Conservation (phyloP, 2,329 filamentous ascomycete genomes). For the Colletotrichum sp. region DNA sequence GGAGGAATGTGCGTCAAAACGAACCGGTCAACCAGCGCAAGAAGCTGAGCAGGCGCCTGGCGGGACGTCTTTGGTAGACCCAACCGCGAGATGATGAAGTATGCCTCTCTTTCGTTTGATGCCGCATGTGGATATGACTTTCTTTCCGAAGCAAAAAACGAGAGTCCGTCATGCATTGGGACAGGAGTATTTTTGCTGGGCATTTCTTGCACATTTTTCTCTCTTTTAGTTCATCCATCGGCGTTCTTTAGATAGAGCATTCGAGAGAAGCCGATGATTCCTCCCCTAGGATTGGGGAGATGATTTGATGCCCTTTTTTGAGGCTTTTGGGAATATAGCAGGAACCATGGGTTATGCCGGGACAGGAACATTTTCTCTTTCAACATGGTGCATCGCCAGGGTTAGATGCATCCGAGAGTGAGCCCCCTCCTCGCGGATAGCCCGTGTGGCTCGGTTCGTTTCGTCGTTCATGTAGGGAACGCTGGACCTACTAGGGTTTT, state of each 20-base stretch:
- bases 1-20: conserved; percentile 46
- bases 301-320: neutral
- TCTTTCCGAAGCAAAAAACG: neutral
- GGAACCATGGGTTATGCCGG: neutral
- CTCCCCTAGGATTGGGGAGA: neutral
- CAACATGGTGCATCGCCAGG: neutral
- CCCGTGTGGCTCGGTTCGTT: neutral
- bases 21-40: conserved; percentile 36
- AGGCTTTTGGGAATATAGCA: neutral
- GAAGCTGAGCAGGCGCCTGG: conserved; percentile 46
- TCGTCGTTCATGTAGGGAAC: neutral
- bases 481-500: neutral
- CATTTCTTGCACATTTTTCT: neutral
- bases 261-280: conserved; percentile 2
- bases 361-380: neutral
- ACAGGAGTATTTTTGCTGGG: conserved; percentile 8
- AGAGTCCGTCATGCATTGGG: conserved; percentile 14
- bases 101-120: neutral
- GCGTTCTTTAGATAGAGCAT: conserved; percentile 15
- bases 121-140: conserved; percentile 5
- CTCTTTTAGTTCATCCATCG: neutral
- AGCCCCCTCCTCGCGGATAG: neutral
- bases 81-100: neutral
- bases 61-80: conserved; percentile 29
- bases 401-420: neutral